phyloP scores from a whole-genome alignment of 2,329 filamentous ascomycete species.

The Cercospora berteroae region DNA sequence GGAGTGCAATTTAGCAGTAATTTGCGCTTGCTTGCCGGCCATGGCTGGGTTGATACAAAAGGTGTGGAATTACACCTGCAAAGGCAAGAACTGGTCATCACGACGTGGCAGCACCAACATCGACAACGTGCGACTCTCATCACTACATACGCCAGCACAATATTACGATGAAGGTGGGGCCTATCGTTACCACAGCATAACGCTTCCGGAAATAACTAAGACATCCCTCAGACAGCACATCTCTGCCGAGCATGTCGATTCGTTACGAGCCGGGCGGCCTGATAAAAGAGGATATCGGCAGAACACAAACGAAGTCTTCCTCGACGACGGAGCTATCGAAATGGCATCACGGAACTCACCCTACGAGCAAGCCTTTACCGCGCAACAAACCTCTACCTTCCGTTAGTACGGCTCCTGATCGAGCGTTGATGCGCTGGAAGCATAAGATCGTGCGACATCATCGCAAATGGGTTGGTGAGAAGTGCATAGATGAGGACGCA shows the following conservation, averaged over 20 bases:
- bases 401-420: constrained; percentile 7
- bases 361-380: background rate
- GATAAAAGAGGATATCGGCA: background rate
- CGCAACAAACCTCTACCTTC: constrained; percentile 4
- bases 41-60: constrained; percentile 16
- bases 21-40: constrained; percentile 22
- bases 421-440: constrained; percentile 1
- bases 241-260: background rate
- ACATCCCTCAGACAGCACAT: background rate
- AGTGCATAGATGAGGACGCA: background rate
- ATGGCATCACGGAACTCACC: background rate
- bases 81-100: background rate
- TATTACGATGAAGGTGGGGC: constrained; percentile 3
- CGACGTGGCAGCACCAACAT: background rate
- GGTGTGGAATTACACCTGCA: constrained; percentile 1
- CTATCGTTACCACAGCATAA: background rate
- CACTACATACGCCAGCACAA: background rate
- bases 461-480: background rate
- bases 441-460: constrained; percentile 4
- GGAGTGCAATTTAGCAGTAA: constrained; percentile 19
- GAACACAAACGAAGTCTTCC: background rate
- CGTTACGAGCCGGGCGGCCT: background rate
- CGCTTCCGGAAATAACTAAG: background rate
- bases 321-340: background rate
- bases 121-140: constrained; percentile 9